Evolutionary conservation across 2,329 filamentous ascomycete species (phyloP).

Genomic region (Hypoxylon rubiginosum): DNA sequence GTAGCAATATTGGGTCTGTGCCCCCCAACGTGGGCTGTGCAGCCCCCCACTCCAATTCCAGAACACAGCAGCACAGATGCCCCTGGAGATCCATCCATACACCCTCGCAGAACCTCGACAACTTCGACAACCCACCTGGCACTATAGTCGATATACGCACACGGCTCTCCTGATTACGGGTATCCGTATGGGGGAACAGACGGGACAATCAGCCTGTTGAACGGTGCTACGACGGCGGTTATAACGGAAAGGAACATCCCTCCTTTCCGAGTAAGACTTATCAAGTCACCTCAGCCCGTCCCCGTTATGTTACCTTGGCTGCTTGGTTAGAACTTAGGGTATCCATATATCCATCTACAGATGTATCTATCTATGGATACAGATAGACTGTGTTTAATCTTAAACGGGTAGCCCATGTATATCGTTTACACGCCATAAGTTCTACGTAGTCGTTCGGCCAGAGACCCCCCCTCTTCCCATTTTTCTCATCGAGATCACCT

Average conservation of each 20-base stretch:
- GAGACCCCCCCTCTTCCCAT: background rate
- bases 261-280: slow-evolving; percentile 27
- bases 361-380: background rate
- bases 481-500: slow-evolving; percentile 1
- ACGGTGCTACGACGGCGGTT: slow-evolving; percentile 41
- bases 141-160: slow-evolving; percentile 26
- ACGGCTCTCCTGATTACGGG: slow-evolving; percentile 24
- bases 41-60: slow-evolving; percentile 21
- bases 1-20: slow-evolving; percentile 7
- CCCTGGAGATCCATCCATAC: slow-evolving; percentile 40
- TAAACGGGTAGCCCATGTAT: slow-evolving; percentile 2
- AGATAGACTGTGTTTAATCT: slow-evolving; percentile 19
- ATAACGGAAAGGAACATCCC: slow-evolving; percentile 42
- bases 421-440: background rate
- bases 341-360: background rate
- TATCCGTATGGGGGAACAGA: slow-evolving; percentile 29
- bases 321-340: background rate
- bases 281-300: no score
- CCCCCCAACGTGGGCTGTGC: slow-evolving; percentile 2
- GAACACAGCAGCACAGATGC: slow-evolving; percentile 17
- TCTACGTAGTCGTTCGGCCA: background rate
- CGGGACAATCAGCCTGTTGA: slow-evolving; percentile 40
- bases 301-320: no score
- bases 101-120: background rate
- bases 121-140: slow-evolving; percentile 6